phyloP scores from a whole-genome alignment of 129 eudicot genomes.

The Lactuca saligna region DNA sequence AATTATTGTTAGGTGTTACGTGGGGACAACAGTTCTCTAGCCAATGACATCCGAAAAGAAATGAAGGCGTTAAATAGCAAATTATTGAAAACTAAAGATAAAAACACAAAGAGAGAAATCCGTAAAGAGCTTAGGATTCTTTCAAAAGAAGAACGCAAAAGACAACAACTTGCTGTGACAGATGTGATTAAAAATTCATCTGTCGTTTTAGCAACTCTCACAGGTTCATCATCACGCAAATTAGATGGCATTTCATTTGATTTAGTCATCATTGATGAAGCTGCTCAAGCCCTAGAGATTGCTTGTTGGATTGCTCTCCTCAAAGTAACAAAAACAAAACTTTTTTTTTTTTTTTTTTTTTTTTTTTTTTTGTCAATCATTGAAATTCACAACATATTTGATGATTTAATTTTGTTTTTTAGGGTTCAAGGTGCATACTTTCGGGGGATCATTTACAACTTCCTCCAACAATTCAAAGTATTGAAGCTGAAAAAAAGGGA shows the following conservation, averaged over 20 bases:
- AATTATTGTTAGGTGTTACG: constrained; percentile 63
- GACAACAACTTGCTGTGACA: constrained; percentile 94
- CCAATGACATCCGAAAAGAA: constrained; percentile 97
- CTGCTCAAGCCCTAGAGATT: constrained; percentile 97
- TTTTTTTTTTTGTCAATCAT: background rate
- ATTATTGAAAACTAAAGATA: constrained; percentile 87
- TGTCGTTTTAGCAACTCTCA: constrained; percentile 85
- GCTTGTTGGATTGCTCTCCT: constrained; percentile 98
- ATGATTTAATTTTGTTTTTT: background rate
- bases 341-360: background rate
- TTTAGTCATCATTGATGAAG: constrained; percentile 93
- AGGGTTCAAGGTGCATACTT: constrained; percentile 93
- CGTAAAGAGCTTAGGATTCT: constrained; percentile 85
- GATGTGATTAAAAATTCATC: constrained; percentile 82
- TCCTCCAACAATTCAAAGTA: constrained; percentile 96
- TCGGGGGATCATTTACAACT: constrained; percentile 98
- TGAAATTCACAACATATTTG: background rate
- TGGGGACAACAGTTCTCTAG: constrained; percentile 95
- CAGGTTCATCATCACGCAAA: constrained; percentile 75
- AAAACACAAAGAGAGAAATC: constrained; percentile 84
- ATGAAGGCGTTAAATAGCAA: constrained; percentile 90
- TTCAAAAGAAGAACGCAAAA: constrained; percentile 90
- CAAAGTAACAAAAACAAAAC: constrained; percentile 47
- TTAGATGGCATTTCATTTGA: constrained; percentile 74
- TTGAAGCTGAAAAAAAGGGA: constrained; percentile 94